Percentiles rank a stretch among this genome's conserved stretches.
These are phyloP conservation scores for Penicillium sp. DNA, from an alignment of 2,329 filamentous ascomycete genomes.

Conservation along the genomic window DNA sequence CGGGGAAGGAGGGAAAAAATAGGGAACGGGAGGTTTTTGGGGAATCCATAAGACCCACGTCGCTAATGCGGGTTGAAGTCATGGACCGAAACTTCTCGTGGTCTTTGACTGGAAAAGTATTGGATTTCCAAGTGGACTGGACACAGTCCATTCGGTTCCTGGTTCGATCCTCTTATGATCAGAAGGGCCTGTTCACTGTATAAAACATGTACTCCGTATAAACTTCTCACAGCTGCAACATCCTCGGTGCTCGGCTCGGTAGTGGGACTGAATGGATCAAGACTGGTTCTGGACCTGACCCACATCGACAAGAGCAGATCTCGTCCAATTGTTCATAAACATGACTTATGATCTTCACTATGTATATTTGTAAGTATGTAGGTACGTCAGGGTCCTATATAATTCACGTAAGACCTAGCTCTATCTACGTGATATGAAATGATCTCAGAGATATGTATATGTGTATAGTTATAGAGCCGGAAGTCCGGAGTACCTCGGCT, in stretches of 20 bases:
- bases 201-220: neutral
- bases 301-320: neutral
- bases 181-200: neutral
- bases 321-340: neutral
- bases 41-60: slow-evolving; percentile 17
- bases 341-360: no score
- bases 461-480: neutral
- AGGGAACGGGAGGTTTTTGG: neutral
- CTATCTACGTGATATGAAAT: no score
- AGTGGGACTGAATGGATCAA: neutral
- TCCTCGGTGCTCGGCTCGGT: neutral
- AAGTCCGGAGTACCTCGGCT: neutral
- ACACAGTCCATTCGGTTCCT: neutral
- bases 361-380: no score
- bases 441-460: no score
- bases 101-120: neutral
- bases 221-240: slow-evolving; percentile 4
- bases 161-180: neutral
- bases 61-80: slow-evolving; percentile 19
- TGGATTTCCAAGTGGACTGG: neutral
- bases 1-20: neutral
- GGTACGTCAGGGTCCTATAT: neutral
- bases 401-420: neutral
- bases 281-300: neutral
- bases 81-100: slow-evolving; percentile 5